Evolutionary conservation across 1,139 yeast species (phyloP), one percentile per base, ranked within the genome.

Genomic region (Yamadazyma sp.): DNA sequence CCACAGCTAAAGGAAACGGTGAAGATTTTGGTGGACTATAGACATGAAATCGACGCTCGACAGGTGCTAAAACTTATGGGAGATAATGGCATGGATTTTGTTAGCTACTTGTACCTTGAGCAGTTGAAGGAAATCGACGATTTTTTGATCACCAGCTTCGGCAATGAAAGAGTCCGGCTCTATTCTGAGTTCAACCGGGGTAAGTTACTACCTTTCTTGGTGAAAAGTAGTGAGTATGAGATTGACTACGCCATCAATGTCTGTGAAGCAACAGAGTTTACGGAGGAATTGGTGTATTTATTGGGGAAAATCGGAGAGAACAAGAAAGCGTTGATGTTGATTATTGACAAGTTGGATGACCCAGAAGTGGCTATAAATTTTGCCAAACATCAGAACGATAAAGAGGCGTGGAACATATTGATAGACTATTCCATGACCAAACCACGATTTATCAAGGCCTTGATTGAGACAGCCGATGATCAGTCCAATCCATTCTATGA

Each of bases 291-390:
- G 36, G 95, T 92, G 0, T 89, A 81, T 52, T 62, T 92, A 27
- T 73, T 88, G 46, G 95, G 96, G 6, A 81, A 81, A 52, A 82
- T 87, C 23, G 98, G 98, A 1, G 87, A 87, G 48, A 81, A 83
- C 44, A 77, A 75, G 47, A 75, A 78, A 43, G 98, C 98, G 0
- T 64, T 92, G 50, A 74, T 72, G 46, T 67, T 92, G 38, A 89
- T 92, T 15, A 81, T 89, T 32, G 83, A 87, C 48, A 76, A 86
- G 49, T 62, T 89, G 39, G 75, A 83, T 40, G 94, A 91, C 55
- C 94, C 96, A 0, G 75, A 76, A 30, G 73, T 78, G 50, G 98
- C 98, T 0, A 86, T 92, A 26, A 76, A 74, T 14, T 92, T 89
- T 70, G 95, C 94, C 1, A 81, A 76, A 43, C 72, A 75, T 12